A percentile compares a stretch with the other conserved stretches of the same genome.
phyloP scores from a whole-genome alignment of 768 basidiomycete species.

The Termitomyces titanicus region DNA sequence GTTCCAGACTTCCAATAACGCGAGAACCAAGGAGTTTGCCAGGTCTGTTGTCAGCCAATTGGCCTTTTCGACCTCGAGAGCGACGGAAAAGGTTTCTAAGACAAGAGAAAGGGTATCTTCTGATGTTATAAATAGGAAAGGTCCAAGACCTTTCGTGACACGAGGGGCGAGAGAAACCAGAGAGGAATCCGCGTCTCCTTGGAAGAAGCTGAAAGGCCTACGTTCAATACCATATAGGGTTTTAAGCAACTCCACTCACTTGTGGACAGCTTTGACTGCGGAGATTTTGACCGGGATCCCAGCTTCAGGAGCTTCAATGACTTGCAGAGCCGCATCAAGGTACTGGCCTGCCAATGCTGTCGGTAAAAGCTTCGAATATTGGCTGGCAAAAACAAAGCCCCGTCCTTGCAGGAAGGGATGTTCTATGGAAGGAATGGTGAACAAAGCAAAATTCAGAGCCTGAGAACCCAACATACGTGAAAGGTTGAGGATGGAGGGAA shows the following conservation, averaged over 20 bases:
- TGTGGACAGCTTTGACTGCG: conserved; percentile 89
- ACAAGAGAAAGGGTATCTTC: conserved; percentile 90
- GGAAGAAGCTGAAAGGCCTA: conserved; percentile 55
- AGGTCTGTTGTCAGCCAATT: conserved; percentile 70
- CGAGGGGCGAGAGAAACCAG: conserved; percentile 63
- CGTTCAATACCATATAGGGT: conserved; percentile 5
- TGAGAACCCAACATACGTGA: conserved; percentile 48
- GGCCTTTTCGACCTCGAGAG: conserved; percentile 69
- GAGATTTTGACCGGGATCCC: conserved; percentile 90
- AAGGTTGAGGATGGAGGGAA: conserved; percentile 72
- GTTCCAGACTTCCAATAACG: conserved; percentile 78
- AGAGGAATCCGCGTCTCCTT: conserved; percentile 56
- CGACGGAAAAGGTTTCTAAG: conserved; percentile 78
- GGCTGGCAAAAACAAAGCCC: conserved; percentile 91
- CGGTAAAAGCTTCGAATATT: conserved; percentile 75
- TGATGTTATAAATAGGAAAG: conserved; percentile 74
- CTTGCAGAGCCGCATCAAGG: conserved; percentile 81
- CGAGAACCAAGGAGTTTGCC: conserved; percentile 60
- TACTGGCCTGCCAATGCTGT: conserved; percentile 77
- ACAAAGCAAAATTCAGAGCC: neutral
- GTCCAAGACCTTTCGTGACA: conserved; percentile 78
- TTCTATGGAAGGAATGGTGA: conserved; percentile 39
- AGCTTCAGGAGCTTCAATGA: conserved; percentile 69
- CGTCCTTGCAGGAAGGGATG: conserved; percentile 93
- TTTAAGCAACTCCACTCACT: conserved; percentile 47